Conservation (phyloP, 768 basidiomycete genomes). For the Rhizopogon salebrosus region DNA sequence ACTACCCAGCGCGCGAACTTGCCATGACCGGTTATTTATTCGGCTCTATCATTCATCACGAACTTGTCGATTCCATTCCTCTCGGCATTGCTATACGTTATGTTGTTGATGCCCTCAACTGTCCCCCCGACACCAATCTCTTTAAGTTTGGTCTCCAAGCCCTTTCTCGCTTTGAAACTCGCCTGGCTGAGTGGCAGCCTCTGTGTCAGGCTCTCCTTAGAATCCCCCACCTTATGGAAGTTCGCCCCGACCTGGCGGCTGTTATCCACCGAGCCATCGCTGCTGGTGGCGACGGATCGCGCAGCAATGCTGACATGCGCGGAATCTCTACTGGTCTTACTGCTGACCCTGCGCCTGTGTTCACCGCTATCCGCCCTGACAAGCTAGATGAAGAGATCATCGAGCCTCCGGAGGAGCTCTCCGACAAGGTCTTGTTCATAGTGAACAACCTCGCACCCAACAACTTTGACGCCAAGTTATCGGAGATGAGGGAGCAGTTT, state of each 20-base stretch:
- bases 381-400: slow-evolving; percentile 53
- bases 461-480: slow-evolving; percentile 85
- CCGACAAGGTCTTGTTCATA: slow-evolving; percentile 94
- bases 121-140: slow-evolving; percentile 85
- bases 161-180: slow-evolving; percentile 78
- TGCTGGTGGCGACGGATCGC: slow-evolving; percentile 39
- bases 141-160: slow-evolving; percentile 96
- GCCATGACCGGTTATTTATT: slow-evolving; percentile 96
- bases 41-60: slow-evolving; percentile 90
- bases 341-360: slow-evolving; percentile 49
- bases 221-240: slow-evolving; percentile 83
- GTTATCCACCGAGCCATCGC: slow-evolving; percentile 67
- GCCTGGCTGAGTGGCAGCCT: slow-evolving; percentile 88
- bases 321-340: slow-evolving; percentile 31
- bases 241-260: slow-evolving; percentile 74
- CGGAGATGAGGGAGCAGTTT: slow-evolving; percentile 83
- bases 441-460: slow-evolving; percentile 95
- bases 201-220: slow-evolving; percentile 84
- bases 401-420: slow-evolving; percentile 77
- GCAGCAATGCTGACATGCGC: slow-evolving; percentile 33
- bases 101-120: slow-evolving; percentile 89
- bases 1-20: slow-evolving; percentile 89
- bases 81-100: slow-evolving; percentile 96
- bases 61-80: slow-evolving; percentile 89
- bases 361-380: slow-evolving; percentile 78